Percentiles rank a stretch among this genome's conserved stretches.
Evolutionary conservation across 2,329 filamentous ascomycete species (phyloP).

Genomic region (Penicillium fuscoglaucum): DNA sequence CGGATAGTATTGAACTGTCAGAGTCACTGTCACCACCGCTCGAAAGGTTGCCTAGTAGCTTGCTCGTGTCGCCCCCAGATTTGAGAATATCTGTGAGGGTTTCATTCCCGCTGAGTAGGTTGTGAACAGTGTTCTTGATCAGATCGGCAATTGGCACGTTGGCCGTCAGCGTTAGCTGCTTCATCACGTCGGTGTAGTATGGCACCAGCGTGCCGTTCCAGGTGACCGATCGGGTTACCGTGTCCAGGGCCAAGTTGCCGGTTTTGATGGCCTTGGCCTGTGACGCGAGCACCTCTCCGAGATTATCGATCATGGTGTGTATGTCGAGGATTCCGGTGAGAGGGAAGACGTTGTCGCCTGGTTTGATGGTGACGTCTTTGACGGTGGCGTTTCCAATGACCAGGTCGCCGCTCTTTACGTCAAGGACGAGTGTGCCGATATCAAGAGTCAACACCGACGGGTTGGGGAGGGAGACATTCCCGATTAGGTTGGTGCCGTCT

Average conservation of each 20-base stretch:
- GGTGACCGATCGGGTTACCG: constrained; percentile 29
- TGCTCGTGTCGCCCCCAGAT: constrained; percentile 5
- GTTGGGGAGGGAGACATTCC: constrained; percentile 57
- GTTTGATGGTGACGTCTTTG: constrained; percentile 52
- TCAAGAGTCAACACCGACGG: constrained; percentile 57
- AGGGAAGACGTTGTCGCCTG: constrained; percentile 54
- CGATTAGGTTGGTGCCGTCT: constrained; percentile 56
- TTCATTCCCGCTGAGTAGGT: constrained; percentile 17
- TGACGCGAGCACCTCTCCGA: constrained; percentile 26
- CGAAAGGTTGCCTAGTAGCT: constrained; percentile 9
- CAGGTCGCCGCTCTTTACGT: constrained; percentile 50
- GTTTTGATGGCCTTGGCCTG: constrained; percentile 28
- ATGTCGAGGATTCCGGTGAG: constrained; percentile 54
- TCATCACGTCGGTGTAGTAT: constrained; percentile 40
- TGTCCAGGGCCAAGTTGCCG: constrained; percentile 31
- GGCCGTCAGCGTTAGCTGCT: constrained; percentile 32
- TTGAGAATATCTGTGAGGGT: constrained; percentile 14
- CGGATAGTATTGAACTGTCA: neutral
- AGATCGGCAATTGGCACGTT: constrained; percentile 29
- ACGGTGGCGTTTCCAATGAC: constrained; percentile 54
- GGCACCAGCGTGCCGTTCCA: constrained; percentile 35
- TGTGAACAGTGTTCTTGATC: constrained; percentile 34
- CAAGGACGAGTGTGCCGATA: constrained; percentile 57
- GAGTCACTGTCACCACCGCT: neutral
- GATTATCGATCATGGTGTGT: constrained; percentile 32